Evolutionary conservation across 305 asterid genomes (phyloP).

Genomic region (Fraxinus albicans): DNA sequence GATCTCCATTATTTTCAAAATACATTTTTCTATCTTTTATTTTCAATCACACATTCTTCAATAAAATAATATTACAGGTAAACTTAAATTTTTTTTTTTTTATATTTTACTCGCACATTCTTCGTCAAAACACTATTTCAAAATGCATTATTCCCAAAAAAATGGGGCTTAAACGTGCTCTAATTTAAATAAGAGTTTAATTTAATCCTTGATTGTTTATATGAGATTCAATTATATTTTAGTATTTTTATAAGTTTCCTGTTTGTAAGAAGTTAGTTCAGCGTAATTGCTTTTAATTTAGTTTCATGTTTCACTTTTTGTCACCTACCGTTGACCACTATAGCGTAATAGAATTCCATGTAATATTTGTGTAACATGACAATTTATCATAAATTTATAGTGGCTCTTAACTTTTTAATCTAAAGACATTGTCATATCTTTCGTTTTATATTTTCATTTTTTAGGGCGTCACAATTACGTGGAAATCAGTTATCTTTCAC

Average conservation of each 20-base stretch:
- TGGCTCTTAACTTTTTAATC: neutral
- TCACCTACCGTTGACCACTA: neutral
- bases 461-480: neutral
- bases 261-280: neutral
- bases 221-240: neutral
- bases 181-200: no score
- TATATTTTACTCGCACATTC: no score
- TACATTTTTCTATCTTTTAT: no score
- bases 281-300: neutral
- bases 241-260: neutral
- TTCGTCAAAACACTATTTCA: no score
- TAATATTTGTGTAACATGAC: neutral
- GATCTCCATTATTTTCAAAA: no score
- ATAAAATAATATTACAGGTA: no score
- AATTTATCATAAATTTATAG: neutral
- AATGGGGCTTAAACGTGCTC: no score
- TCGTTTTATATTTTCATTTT: neutral
- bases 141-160: no score
- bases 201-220: no score
- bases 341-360: neutral
- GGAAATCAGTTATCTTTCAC: neutral
- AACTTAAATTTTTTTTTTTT: no score
- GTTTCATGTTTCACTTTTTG: neutral
- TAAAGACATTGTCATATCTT: neutral
- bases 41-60: no score